phyloP scores from a whole-genome alignment of 2,329 filamentous ascomycete genomes.

The Aspergillus aculeatinus region DNA sequence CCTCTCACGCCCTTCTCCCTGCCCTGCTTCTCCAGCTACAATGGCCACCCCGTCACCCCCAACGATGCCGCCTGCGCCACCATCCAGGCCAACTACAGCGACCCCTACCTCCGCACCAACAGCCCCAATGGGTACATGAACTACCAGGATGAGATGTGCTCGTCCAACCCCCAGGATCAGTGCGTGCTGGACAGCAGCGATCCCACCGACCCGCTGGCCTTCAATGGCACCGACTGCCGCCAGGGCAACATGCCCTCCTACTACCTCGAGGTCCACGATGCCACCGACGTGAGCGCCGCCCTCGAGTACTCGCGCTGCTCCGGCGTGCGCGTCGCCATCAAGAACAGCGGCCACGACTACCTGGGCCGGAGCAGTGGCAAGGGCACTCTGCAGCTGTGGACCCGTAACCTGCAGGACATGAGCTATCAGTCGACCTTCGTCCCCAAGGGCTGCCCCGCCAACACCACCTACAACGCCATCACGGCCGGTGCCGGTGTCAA shows the following conservation, averaged over 20 bases:
- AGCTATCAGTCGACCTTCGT: conserved; percentile 13
- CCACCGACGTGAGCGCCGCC: conserved; percentile 11
- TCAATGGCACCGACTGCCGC: conserved; percentile 9
- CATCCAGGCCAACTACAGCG: conserved; percentile 14
- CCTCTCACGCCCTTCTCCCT: conserved; percentile 12
- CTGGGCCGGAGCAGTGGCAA: conserved; percentile 33
- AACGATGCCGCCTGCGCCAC: conserved; percentile 9
- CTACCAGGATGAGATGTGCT: conserved; percentile 23
- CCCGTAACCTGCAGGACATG: conserved; percentile 27
- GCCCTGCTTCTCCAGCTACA: conserved; percentile 17
- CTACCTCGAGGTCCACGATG: conserved; percentile 11
- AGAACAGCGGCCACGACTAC: conserved; percentile 39
- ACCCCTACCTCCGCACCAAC: conserved; percentile 17
- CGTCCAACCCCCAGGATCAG: conserved; percentile 18
- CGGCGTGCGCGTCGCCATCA: conserved; percentile 21
- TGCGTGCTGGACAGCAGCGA: conserved; percentile 19
- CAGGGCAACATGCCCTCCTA: conserved; percentile 17
- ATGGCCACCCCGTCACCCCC: conserved; percentile 8
- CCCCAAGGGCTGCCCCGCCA: conserved; percentile 4
- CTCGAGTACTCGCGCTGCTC: conserved; percentile 14
- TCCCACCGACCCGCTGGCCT: conserved; percentile 14
- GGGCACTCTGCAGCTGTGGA: conserved; percentile 31
- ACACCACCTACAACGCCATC: conserved; percentile 20
- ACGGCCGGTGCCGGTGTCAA: conserved; percentile 32
- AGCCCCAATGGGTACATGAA: conserved; percentile 24